A percentile compares a stretch with the other conserved stretches of the same genome.
phyloP scores from a whole-genome alignment of 129 eudicot species.

The Saussurea involucrata region DNA sequence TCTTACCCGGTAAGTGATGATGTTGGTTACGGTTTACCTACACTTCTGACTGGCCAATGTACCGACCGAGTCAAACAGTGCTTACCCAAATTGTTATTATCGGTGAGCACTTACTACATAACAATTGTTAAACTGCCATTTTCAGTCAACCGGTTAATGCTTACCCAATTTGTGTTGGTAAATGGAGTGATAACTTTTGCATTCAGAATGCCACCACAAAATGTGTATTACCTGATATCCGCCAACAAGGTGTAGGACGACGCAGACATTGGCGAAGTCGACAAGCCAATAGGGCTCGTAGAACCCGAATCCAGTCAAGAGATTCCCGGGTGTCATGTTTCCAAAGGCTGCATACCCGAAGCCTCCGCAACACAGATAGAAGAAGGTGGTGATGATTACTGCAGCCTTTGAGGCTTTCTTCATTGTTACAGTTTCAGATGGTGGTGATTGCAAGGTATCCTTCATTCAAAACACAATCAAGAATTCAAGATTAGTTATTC shows the following conservation, averaged over 20 bases:
- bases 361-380: constrained; percentile 57
- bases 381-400: constrained; percentile 44
- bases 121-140: no score
- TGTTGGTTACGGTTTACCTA: no score
- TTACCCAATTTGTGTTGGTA: no score
- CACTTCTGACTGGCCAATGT: no score
- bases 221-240: constrained; percentile 43
- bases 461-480: constrained; percentile 7
- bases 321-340: constrained; percentile 50
- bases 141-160: no score
- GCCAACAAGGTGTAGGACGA: constrained; percentile 52
- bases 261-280: constrained; percentile 51
- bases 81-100: no score
- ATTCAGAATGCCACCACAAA: neutral
- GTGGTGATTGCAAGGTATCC: constrained; percentile 63
- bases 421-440: constrained; percentile 52
- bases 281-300: constrained; percentile 71
- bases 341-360: constrained; percentile 78
- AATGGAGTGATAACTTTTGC: neutral
- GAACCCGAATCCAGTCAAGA: constrained; percentile 68
- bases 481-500: constrained; percentile 2
- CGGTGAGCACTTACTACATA: no score
- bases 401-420: constrained; percentile 49
- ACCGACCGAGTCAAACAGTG: no score
- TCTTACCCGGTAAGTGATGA: no score